phyloP scores from a whole-genome alignment of 768 basidiomycete species.

The Melanogaster broomeanus region DNA sequence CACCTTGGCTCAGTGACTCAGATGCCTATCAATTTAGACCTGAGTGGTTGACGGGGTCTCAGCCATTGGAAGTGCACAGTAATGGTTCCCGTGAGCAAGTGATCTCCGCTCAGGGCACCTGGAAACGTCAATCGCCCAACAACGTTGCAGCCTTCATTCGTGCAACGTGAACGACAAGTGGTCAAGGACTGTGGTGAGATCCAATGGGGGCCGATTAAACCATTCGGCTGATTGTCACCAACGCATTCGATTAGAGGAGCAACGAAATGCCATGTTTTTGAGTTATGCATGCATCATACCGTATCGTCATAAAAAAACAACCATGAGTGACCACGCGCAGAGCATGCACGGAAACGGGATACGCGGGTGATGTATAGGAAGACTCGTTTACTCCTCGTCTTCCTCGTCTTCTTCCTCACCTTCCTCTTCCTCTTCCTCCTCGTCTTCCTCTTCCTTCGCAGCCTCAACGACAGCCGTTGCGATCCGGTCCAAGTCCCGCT shows the following conservation, averaged over 20 bases:
- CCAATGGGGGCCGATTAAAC: background rate
- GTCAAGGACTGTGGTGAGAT: background rate
- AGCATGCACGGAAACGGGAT: slow-evolving; percentile 21
- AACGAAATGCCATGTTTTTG: slow-evolving; percentile 32
- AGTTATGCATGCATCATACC: slow-evolving; percentile 42
- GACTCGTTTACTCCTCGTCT: slow-evolving; percentile 37
- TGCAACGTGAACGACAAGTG: too few relatives aligned
- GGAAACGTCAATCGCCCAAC: too few relatives aligned
- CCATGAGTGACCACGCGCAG: slow-evolving; percentile 22
- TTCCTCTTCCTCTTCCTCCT: slow-evolving; percentile 73
- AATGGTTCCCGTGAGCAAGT: too few relatives aligned
- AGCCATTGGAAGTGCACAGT: too few relatives aligned
- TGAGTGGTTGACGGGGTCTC: too few relatives aligned
- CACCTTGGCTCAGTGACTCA: too few relatives aligned
- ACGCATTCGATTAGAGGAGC: slow-evolving; percentile 2
- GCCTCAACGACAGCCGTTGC: slow-evolving; percentile 87
- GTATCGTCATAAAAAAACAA: slow-evolving; percentile 30
- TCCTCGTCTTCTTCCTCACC: slow-evolving; percentile 67
- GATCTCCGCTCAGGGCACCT: too few relatives aligned
- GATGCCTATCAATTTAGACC: too few relatives aligned
- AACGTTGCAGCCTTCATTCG: too few relatives aligned
- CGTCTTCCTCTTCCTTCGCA: slow-evolving; percentile 69
- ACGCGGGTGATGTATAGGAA: slow-evolving; percentile 12
- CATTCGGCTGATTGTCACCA: background rate
- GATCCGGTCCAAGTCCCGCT: slow-evolving; percentile 93